Percentiles rank a stretch among this genome's conserved stretches.
phyloP scores from a whole-genome alignment of 1,139 yeast genomes.

The Kodamaea sp. region DNA sequence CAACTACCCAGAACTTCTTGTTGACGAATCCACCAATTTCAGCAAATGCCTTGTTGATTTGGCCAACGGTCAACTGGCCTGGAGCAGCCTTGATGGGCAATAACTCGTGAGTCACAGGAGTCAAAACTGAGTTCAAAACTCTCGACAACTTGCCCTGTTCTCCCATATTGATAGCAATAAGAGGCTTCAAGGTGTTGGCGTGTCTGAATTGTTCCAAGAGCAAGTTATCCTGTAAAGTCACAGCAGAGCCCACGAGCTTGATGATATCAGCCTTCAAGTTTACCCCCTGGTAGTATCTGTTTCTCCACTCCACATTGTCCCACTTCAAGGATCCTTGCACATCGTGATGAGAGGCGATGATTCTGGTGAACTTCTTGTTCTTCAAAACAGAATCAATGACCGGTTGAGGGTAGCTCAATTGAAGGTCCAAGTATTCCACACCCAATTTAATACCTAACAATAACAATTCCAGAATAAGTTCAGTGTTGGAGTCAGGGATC shows the following conservation, averaged over 20 bases:
- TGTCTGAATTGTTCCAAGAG: slow-evolving; percentile 68
- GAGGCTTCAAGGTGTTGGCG: slow-evolving; percentile 54
- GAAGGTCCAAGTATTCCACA: slow-evolving; percentile 56
- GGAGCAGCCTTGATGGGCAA: slow-evolving; percentile 74
- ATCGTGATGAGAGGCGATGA: slow-evolving; percentile 85
- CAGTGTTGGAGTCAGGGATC: slow-evolving; percentile 53
- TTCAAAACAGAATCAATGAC: slow-evolving; percentile 31
- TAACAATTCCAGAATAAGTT: slow-evolving; percentile 52
- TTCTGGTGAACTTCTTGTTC: slow-evolving; percentile 58
- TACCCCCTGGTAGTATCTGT: slow-evolving; percentile 66
- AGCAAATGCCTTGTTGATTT: slow-evolving; percentile 61
- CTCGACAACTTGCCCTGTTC: slow-evolving; percentile 75
- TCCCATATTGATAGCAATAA: slow-evolving; percentile 85
- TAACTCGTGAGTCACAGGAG: slow-evolving; percentile 77
- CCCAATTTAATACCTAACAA: slow-evolving; percentile 69
- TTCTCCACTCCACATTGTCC: slow-evolving; percentile 73
- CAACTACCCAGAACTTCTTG: slow-evolving; percentile 74
- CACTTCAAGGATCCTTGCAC: slow-evolving; percentile 62
- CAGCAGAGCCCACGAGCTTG: slow-evolving; percentile 83
- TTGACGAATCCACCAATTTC: slow-evolving; percentile 60
- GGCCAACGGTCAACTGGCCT: slow-evolving; percentile 66
- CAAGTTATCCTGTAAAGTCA: slow-evolving; percentile 64
- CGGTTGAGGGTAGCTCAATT: slow-evolving; percentile 43
- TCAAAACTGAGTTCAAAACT: slow-evolving; percentile 69
- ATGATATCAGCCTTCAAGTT: slow-evolving; percentile 70